These are phyloP conservation scores for Leccinum olivaceopallidum DNA, from an alignment of 768 basidiomycete genomes.

Conservation along the genomic window DNA sequence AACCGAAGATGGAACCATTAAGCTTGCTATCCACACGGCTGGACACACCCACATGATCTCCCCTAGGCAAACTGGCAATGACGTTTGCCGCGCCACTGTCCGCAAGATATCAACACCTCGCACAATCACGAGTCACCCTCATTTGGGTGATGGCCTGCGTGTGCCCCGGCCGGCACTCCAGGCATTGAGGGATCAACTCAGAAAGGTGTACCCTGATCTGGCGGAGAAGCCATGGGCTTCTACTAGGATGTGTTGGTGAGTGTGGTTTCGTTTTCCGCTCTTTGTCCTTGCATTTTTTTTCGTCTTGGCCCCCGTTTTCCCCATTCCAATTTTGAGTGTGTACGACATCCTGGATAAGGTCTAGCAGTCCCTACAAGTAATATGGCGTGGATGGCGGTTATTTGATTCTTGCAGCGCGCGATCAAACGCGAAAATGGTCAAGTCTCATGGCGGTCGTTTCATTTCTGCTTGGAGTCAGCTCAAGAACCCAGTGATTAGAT, in stretches of 20 bases:
- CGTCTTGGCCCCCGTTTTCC: neutral
- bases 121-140: conserved; percentile 63
- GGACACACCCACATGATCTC: conserved; percentile 58
- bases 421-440: neutral
- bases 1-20: conserved; percentile 66
- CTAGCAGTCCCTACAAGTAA: neutral
- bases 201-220: conserved; percentile 72
- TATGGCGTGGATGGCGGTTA: neutral
- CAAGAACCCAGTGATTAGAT: neutral
- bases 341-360: neutral
- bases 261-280: conserved; percentile 19
- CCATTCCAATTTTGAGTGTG: neutral
- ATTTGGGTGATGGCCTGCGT: conserved; percentile 48
- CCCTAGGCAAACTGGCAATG: conserved; percentile 1
- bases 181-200: conserved; percentile 52
- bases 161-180: conserved; percentile 63
- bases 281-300: neutral
- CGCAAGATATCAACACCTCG: conserved; percentile 69
- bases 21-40: conserved; percentile 72
- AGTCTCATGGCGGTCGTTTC: neutral
- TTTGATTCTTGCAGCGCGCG: neutral
- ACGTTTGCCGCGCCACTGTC: conserved; percentile 6
- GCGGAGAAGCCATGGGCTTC: conserved; percentile 66
- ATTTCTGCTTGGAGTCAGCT: neutral
- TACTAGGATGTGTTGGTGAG: conserved; percentile 87